These are phyloP conservation scores for Alternaria arborescens DNA, from an alignment of 2,329 filamentous ascomycete genomes.

Conservation along the genomic window DNA sequence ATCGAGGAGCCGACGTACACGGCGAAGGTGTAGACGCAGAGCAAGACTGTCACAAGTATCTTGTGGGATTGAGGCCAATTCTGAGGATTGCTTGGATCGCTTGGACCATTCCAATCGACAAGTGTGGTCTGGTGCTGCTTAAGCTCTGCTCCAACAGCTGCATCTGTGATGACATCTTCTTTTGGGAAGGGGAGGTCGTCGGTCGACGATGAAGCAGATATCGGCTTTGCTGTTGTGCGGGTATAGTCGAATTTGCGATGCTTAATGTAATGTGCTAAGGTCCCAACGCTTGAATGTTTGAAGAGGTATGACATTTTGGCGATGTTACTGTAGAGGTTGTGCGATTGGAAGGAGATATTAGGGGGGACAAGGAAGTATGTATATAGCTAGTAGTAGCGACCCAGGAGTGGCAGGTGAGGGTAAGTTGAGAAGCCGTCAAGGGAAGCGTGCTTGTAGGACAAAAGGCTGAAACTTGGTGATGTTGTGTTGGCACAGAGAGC, in stretches of 20 bases:
- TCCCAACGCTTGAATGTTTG: constrained; percentile 30
- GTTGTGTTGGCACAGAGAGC: not conserved
- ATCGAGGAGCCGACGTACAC: constrained; percentile 63
- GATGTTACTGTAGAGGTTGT: not conserved
- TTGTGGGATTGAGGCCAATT: constrained; percentile 48
- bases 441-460: not conserved
- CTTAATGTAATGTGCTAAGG: constrained; percentile 26
- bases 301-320: constrained; percentile 35
- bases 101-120: constrained; percentile 52
- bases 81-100: constrained; percentile 47
- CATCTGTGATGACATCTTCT: constrained; percentile 10
- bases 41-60: constrained; percentile 42
- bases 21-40: constrained; percentile 65
- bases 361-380: not conserved
- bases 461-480: not conserved
- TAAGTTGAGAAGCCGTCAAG: not conserved
- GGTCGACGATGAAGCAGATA: constrained; percentile 28
- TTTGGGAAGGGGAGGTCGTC: constrained; percentile 27
- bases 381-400: not conserved
- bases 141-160: constrained; percentile 26
- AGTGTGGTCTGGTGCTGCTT: constrained; percentile 37
- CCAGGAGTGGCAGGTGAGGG: not conserved
- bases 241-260: constrained; percentile 34
- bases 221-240: constrained; percentile 19
- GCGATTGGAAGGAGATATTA: not conserved